Conservation (phyloP, 176 grass and related monocot species). For the Carex littledalei region DNA sequence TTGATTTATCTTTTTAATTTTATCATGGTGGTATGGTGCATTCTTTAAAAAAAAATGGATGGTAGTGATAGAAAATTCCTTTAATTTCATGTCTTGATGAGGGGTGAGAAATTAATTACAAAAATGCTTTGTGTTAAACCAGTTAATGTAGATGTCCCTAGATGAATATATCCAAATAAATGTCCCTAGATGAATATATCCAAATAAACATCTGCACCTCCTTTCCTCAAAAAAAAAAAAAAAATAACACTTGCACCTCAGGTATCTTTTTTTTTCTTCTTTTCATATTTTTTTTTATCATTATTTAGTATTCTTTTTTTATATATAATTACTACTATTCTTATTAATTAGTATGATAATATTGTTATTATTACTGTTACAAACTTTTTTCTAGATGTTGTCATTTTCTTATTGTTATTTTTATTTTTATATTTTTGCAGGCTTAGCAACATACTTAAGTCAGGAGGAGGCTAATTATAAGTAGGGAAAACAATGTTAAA, state of each 20-base stretch:
- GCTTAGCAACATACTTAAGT: slow-evolving; percentile 92
- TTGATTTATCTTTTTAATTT: background rate
- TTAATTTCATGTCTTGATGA: slow-evolving; percentile 2
- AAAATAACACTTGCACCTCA: background rate
- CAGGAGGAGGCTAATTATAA: slow-evolving; percentile 66
- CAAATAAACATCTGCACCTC: background rate
- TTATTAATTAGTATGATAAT: background rate
- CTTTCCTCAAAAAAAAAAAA: too few species aligned
- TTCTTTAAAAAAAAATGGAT: background rate
- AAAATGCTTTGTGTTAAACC: background rate
- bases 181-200: background rate
- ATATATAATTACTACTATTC: background rate
- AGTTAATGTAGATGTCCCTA: background rate
- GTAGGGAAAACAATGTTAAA: background rate
- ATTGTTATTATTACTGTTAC: background rate
- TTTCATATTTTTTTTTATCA: background rate
- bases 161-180: background rate
- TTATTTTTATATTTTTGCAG: slow-evolving; percentile 35
- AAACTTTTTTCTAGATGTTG: background rate
- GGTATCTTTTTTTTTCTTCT: background rate
- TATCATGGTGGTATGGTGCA: background rate
- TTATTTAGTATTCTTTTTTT: background rate
- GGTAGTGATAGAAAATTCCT: background rate
- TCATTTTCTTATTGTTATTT: background rate
- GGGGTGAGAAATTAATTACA: background rate